These are phyloP conservation scores for Lactarius sp. DNA, from an alignment of 768 basidiomycete genomes.

Conservation along the genomic window DNA sequence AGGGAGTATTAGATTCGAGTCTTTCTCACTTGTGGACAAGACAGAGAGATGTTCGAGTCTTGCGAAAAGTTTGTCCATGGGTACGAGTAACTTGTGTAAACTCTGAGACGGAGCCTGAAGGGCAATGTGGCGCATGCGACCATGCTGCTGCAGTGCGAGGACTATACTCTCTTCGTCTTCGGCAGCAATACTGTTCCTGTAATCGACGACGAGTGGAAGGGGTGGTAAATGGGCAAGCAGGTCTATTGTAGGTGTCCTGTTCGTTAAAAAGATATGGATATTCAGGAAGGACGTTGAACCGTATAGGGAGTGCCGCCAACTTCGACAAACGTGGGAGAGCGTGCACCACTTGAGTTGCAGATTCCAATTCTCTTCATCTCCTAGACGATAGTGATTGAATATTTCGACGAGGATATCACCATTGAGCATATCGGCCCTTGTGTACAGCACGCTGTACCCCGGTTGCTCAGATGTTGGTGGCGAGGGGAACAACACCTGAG, in stretches of 20 bases:
- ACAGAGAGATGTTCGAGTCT: background rate
- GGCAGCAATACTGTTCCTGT: background rate
- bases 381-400: background rate
- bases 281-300: background rate
- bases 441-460: background rate
- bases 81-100: background rate
- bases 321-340: slow-evolving; percentile 11
- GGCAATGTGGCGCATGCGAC: background rate
- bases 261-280: background rate
- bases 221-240: background rate
- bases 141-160: background rate
- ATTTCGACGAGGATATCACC: background rate
- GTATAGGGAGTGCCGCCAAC: background rate
- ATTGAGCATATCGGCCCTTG: background rate
- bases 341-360: slow-evolving; percentile 1
- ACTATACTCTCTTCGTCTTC: background rate
- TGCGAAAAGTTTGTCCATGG: background rate
- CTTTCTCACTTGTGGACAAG: background rate
- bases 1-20: background rate
- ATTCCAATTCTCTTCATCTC: background rate
- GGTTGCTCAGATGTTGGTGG: background rate
- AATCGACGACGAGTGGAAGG: slow-evolving; percentile 4
- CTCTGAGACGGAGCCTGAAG: background rate
- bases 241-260: background rate
- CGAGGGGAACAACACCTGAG: background rate